phyloP scores from a whole-genome alignment of 345 rosid species.

The Punica granatum region DNA sequence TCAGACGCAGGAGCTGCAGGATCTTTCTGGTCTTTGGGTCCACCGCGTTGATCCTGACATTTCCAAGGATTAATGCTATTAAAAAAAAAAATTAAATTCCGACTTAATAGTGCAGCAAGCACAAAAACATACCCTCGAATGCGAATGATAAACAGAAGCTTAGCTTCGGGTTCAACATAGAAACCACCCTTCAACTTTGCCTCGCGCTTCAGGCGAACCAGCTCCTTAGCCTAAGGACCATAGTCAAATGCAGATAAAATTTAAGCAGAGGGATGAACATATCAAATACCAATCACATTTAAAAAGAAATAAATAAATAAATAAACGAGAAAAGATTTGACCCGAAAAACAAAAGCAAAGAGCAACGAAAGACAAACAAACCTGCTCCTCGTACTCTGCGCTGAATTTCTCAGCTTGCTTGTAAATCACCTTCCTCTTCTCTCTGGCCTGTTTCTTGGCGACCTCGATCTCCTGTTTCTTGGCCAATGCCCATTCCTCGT shows the following conservation, averaged over 20 bases:
- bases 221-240: constrained; percentile 35
- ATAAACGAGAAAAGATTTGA: neutral
- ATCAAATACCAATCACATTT: neutral
- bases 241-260: neutral
- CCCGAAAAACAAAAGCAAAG: neutral
- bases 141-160: constrained; percentile 57
- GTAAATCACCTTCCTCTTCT: constrained; percentile 41
- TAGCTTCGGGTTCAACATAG: constrained; percentile 69
- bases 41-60: constrained; percentile 72
- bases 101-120: neutral
- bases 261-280: too few species aligned
- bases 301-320: neutral
- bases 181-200: constrained; percentile 71
- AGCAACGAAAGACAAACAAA: neutral
- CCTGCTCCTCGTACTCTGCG: constrained; percentile 46
- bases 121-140: constrained; percentile 48
- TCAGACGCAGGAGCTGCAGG: constrained; percentile 70
- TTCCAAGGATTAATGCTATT: neutral
- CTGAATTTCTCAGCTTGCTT: constrained; percentile 45
- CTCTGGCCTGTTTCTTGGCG: constrained; percentile 32
- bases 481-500: constrained; percentile 53
- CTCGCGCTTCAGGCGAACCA: constrained; percentile 55
- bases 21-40: constrained; percentile 61
- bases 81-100: neutral
- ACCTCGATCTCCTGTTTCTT: constrained; percentile 37